Conservation (phyloP, 2,329 filamentous ascomycete species). For the Cercospora sp. region DNA sequence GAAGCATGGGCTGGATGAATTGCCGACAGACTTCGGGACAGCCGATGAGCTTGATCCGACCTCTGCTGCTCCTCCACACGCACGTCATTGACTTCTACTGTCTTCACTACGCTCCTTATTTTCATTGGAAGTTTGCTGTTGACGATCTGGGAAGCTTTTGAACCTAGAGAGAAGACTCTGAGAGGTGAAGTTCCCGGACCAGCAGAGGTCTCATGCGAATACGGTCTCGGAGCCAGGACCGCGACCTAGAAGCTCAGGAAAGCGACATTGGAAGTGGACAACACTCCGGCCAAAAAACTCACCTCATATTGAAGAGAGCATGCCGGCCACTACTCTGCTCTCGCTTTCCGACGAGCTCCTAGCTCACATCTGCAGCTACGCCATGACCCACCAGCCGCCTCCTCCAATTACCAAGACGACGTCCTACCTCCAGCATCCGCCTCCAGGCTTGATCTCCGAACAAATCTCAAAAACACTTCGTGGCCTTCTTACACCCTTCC, state of each 20-base stretch:
- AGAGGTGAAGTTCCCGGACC: no score
- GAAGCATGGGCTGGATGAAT: not conserved
- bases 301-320: not conserved
- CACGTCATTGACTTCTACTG: constrained; percentile 11
- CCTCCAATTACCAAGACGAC: not conserved
- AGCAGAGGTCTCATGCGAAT: not conserved
- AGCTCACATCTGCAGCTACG: constrained; percentile 12
- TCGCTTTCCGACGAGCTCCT: constrained; percentile 17
- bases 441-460: constrained; percentile 9
- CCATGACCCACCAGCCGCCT: not conserved
- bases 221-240: not conserved
- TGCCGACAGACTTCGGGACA: constrained; percentile 6
- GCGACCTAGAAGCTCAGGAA: not conserved
- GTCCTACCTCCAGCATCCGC: not conserved
- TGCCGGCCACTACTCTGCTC: not conserved
- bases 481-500: constrained; percentile 9
- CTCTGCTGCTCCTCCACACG: not conserved
- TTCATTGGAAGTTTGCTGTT: not conserved
- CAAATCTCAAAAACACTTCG: constrained; percentile 14
- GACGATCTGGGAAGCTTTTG: no score
- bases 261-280: no score
- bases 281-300: no score
- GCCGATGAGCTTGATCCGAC: constrained; percentile 11
- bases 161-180: no score
- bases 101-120: not conserved